phyloP scores from a whole-genome alignment of 331 rosid species.

The Rosa hybrid region DNA sequence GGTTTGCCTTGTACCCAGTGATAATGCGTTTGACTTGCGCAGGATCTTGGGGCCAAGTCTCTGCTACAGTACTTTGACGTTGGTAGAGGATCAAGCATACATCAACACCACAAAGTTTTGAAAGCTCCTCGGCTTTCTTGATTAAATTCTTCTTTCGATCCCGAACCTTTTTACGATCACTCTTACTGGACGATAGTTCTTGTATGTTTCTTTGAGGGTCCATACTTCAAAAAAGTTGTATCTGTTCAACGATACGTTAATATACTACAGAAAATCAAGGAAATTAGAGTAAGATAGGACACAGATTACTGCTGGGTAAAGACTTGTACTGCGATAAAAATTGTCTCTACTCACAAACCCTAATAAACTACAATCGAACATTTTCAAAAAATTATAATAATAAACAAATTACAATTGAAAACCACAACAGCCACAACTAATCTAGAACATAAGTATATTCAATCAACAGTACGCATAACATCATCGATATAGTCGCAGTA shows the following conservation, averaged over 20 bases:
- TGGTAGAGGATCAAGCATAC: constrained; percentile 9
- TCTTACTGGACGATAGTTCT: not conserved
- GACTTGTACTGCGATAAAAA: not conserved
- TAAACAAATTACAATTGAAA: not conserved
- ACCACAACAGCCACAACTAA: not conserved
- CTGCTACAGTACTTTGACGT: not conserved
- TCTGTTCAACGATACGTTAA: not conserved
- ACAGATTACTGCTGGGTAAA: not conserved
- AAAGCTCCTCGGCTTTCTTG: constrained; percentile 12
- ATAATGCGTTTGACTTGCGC: not conserved
- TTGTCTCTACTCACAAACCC: not conserved
- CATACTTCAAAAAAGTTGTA: constrained; percentile 8
- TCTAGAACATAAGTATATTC: no score
- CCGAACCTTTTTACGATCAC: not conserved
- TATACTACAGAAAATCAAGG: not conserved
- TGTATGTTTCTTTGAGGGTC: constrained; percentile 35
- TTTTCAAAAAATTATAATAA: no score
- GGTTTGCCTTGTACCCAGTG: not conserved
- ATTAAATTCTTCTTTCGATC: constrained; percentile 6
- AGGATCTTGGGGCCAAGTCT: constrained; percentile 3
- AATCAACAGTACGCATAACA: no score
- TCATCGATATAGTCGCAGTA: no score
- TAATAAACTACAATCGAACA: not conserved
- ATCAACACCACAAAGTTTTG: constrained; percentile 14
- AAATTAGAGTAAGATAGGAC: not conserved